Evolutionary conservation across 2,329 filamentous ascomycete species (phyloP), one percentile per base, ranked within the genome.

Genomic region (Epichloe hybrida): DNA sequence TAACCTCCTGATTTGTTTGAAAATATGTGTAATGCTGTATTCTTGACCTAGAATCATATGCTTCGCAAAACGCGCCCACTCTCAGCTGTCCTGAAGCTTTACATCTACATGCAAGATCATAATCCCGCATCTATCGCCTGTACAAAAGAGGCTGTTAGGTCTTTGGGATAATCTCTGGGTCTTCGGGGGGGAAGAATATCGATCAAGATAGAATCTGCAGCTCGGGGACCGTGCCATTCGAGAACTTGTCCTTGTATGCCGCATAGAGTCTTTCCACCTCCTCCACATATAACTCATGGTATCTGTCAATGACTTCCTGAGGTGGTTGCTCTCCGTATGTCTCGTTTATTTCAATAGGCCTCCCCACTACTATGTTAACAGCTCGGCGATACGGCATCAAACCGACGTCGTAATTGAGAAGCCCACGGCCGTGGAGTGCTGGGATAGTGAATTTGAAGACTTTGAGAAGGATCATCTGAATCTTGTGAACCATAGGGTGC

Each of bases 321-420:
- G 83, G 77, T 1, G 91, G 86, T 54, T 81, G 79, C 36, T 61
- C 56, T n/a, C 63, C 65, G 41, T 77, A 70, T 20, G 75, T 69
- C 54, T 76, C 75, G 48, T 77, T 70, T 5, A 95, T 84, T 55
- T 74, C 72, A 54, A 96, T 88, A 0, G 91, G 89, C 49, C 79
- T 76, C 3, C 91, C 91, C 13, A 95, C 86, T 12, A 98, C 90
- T 46, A 96, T 80, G 62, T 97, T 93, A 53, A 98, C 72, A 11
- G 88, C 84, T 48, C 83, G 76, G 12, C 93, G 81, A 66, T 96
- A 97, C 0, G 93, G 93, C 87, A 97, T 89, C 60, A 97, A 72
- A 3, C 93, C 93, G 13, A 96, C 88, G 65, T 98, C 93, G 64
- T 98, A 97, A 67, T 98, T 98, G 70, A 97, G 95, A 40, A 97